Evolutionary conservation across 2,329 filamentous ascomycete genomes (phyloP).

Genomic region (Aureobasidium sp.): DNA sequence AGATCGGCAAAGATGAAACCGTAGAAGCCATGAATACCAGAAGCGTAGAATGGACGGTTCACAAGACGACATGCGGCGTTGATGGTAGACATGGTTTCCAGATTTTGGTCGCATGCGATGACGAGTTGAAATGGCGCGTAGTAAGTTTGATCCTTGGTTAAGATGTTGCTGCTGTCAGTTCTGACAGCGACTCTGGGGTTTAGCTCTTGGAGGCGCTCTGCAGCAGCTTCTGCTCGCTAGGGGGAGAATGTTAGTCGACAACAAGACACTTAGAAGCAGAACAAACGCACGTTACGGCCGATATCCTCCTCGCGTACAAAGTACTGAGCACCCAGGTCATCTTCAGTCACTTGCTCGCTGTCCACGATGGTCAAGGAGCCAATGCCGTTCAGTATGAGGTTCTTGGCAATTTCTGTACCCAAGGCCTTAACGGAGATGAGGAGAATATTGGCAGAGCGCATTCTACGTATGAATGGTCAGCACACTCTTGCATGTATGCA

Average conservation of each 20-base stretch:
- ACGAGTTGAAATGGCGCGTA: slow-evolving; percentile 75
- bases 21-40: slow-evolving; percentile 79
- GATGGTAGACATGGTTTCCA: slow-evolving; percentile 64
- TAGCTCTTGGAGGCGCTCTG: slow-evolving; percentile 68
- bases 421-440: slow-evolving; percentile 82
- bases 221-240: slow-evolving; percentile 72
- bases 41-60: slow-evolving; percentile 77
- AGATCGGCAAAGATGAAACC: slow-evolving; percentile 94
- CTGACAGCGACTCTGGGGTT: slow-evolving; percentile 76
- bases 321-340: slow-evolving; percentile 62
- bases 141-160: slow-evolving; percentile 60
- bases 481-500: slow-evolving; percentile 31
- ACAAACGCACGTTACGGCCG: slow-evolving; percentile 56
- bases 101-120: slow-evolving; percentile 80
- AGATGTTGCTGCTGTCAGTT: slow-evolving; percentile 59
- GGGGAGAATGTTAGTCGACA: slow-evolving; percentile 13
- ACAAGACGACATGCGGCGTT: slow-evolving; percentile 79
- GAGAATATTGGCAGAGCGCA: slow-evolving; percentile 81
- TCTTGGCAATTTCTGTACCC: slow-evolving; percentile 93
- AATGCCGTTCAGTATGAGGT: slow-evolving; percentile 88
- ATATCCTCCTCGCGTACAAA: slow-evolving; percentile 66
- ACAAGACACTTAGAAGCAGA: no score
- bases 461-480: slow-evolving; percentile 26
- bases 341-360: slow-evolving; percentile 62
- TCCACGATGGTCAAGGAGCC: slow-evolving; percentile 85